Evolutionary conservation across 805 yeast species (phyloP), one percentile per base, ranked within the genome.

Genomic region (Sugiyamaella chiloensis): DNA sequence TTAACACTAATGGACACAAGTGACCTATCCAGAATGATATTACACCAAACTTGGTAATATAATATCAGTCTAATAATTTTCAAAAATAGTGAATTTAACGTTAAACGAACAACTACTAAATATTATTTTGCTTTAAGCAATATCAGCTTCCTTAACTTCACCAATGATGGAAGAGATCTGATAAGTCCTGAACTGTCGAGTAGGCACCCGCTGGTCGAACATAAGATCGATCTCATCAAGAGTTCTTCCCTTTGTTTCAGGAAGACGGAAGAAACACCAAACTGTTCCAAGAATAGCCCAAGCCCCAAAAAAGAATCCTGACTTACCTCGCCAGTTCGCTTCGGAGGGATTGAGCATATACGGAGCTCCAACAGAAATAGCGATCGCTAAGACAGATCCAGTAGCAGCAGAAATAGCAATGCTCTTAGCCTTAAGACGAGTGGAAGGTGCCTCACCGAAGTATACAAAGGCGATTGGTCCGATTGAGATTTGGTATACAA

Each of bases 191-290:
- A 46, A 46, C 20, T 19, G 16, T 4, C 45, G 40, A 32, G 49
- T 35, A 11, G 44, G 40, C 14, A 46, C 41, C 32, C 27, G 21
- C 39, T 40, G 43, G 14, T 46, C 49, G 62, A 79, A 80, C 64
- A 80, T 62, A 42, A 66, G 64, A 61, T 79, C 84, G 57, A 80
- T 67, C 58, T 80, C 85, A 37, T 78, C 80, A 58, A 68, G 77
- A 0, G 83, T 76, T 60, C 80, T 71, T 39, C 73, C 75, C 55
- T 70, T 70, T 26, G 83, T 75, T 60, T 80, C 86, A 8, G 86
- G 85, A 45, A 79, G 64, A 36, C 74, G 73, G 60, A 76, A 72
- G 60, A 65, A 73, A 31, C 68, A 63, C 76, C 78, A 76, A 35
- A 63, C 52, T 3, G 71, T 14, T 11, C 65, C 54, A 4, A 60